These are phyloP conservation scores for Hericium rajendrae DNA, from an alignment of 768 basidiomycete genomes.

Conservation along the genomic window DNA sequence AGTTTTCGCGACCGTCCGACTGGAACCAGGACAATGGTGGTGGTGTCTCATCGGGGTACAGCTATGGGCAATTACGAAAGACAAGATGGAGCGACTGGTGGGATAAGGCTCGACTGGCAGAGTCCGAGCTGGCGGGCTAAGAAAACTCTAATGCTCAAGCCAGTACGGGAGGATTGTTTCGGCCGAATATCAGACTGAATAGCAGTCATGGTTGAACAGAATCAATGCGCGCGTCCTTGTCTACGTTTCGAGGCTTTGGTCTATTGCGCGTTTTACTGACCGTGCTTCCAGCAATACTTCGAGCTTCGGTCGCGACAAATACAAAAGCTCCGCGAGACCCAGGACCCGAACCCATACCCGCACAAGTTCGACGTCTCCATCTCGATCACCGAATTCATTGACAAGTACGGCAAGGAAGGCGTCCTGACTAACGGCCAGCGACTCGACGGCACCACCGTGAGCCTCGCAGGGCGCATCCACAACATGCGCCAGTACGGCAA, in stretches of 20 bases:
- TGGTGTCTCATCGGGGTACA: too few species aligned
- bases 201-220: too few species aligned
- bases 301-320: slow-evolving; percentile 88
- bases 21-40: too few species aligned
- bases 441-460: slow-evolving; percentile 47
- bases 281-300: slow-evolving; percentile 76
- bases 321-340: slow-evolving; percentile 72
- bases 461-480: slow-evolving; percentile 85
- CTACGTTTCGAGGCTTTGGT: background rate
- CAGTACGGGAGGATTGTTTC: too few species aligned
- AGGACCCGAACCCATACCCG: slow-evolving; percentile 90
- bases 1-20: too few species aligned
- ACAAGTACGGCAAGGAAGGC: slow-evolving; percentile 63
- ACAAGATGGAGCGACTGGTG: too few species aligned
- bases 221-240: too few species aligned
- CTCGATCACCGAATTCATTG: slow-evolving; percentile 68
- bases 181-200: too few species aligned
- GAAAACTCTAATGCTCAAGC: too few species aligned
- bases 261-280: background rate
- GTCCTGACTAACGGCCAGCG: slow-evolving; percentile 59
- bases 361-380: slow-evolving; percentile 94
- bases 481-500: slow-evolving; percentile 82
- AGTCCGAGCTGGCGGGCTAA: too few species aligned
- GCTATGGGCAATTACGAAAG: too few species aligned
- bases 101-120: too few species aligned